Base-by-base conservation (phyloP, 1,284 basidiomycete genomes). In the Singerocomus inundabilis region DNA sequence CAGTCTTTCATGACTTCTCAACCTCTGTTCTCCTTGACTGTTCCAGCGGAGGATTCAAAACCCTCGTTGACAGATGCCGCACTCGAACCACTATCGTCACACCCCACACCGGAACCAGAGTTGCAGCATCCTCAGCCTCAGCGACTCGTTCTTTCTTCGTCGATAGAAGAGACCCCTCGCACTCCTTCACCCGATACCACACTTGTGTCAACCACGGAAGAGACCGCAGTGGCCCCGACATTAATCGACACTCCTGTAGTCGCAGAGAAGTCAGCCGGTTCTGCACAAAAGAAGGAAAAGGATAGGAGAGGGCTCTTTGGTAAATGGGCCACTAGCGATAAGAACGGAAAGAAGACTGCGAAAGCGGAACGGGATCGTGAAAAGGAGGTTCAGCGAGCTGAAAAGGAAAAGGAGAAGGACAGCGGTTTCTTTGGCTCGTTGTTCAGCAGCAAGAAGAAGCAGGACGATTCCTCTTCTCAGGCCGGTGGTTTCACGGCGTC, bases 351-450 rank as follows among this genome's bases (percentile, higher is more conserved):
- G 68, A 83, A 77, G 58, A 75, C 75, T 53, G 78, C 81, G 44
- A 72, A 76, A 70, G 49, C 30, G 33, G 70, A 81, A 59, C 66
- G 67, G 36, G 69, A 73, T 31, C 66, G 65, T 41, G 79, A 81
- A 64, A 69, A 69, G 60, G 79, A 82, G 59, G 75, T 45, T 24
- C 68, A 68, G 43, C 63, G 64, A 25, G 43, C 74, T 57, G 82
- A 85, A 59, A 82, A 80, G 63, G 85, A 88, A 52, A 64, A 51
- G 39, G 57, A 59, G 33, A 82, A 83, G 59, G 84, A 89, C 25
- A 68, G 78, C 26, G 78, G 91, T 1, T 95, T 96, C 75, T 91
- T 96, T 57, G 91, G 91, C 3, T 90, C 89, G 15, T 74, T 97
- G 6, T 96, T 96, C 66, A 85, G 88, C 46, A 76, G 84, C 48